Percentiles rank a stretch among this genome's conserved stretches.
Evolutionary conservation across 768 basidiomycete species (phyloP).

Genomic region (Stropharia rugosoannulata): DNA sequence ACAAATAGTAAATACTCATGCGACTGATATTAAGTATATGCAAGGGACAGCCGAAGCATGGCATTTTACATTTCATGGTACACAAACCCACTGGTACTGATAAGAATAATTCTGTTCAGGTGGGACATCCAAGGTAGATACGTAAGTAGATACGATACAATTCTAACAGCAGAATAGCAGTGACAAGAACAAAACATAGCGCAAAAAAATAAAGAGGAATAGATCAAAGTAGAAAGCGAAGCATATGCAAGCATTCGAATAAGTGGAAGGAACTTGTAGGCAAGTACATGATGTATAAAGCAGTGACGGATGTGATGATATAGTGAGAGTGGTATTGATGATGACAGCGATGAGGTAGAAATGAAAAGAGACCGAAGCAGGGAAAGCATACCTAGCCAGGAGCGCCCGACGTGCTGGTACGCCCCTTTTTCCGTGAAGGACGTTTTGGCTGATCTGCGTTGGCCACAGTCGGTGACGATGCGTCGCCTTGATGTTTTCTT

Average conservation of each 20-base stretch:
- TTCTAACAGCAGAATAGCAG: constrained; percentile 12
- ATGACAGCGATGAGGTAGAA: neutral
- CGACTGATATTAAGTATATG: no score
- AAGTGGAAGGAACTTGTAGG: constrained; percentile 7
- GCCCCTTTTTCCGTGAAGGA: constrained; percentile 50
- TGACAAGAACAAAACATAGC: constrained; percentile 6
- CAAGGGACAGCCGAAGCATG: no score
- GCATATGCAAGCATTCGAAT: constrained; percentile 22
- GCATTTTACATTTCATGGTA: neutral
- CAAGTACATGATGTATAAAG: neutral
- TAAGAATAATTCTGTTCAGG: constrained; percentile 5
- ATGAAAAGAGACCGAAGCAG: constrained; percentile 8
- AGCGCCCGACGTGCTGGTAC: constrained; percentile 38
- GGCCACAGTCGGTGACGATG: constrained; percentile 51
- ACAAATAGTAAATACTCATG: no score
- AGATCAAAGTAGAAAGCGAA: constrained; percentile 10
- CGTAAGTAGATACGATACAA: constrained; percentile 16
- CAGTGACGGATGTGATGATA: neutral
- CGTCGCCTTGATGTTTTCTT: constrained; percentile 46
- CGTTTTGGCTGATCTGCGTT: constrained; percentile 51
- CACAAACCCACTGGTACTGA: neutral
- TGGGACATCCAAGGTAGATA: constrained; percentile 12
- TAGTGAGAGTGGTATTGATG: neutral
- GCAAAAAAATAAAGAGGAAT: constrained; percentile 12
- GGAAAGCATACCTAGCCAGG: constrained; percentile 32